Percentiles rank a stretch among this genome's conserved stretches.
Evolutionary conservation across 73 alveolate genomes (phyloP).

Genomic region (Durusdinium trenchii): DNA sequence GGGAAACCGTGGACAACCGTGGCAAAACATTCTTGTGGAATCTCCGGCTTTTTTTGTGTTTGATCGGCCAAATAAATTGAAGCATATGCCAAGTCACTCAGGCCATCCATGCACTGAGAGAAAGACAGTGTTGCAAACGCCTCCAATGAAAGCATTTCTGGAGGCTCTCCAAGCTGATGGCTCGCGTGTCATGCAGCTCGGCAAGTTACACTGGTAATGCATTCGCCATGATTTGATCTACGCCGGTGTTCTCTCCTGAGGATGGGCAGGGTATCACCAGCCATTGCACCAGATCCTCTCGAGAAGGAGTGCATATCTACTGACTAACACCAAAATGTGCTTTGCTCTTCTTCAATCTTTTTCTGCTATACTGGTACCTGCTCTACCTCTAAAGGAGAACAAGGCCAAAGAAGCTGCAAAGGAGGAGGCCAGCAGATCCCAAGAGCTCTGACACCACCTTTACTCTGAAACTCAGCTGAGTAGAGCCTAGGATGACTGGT

Average conservation of each 20-base stretch:
- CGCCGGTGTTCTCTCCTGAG: no score
- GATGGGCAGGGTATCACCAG: conserved; percentile 91
- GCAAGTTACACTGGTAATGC: background rate
- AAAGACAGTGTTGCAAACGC: no score
- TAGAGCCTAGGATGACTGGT: conserved; percentile 66
- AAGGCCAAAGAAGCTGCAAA: conserved; percentile 83
- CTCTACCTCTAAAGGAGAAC: background rate
- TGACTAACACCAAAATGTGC: background rate
- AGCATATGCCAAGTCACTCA: no score
- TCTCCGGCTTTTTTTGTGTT: background rate
- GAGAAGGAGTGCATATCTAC: background rate
- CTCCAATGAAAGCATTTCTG: background rate
- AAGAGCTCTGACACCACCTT: background rate
- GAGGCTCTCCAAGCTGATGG: conserved; percentile 92
- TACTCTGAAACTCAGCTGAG: background rate
- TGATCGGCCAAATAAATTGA: background rate
- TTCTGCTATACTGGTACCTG: background rate
- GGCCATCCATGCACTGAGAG: no score
- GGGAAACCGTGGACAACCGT: background rate
- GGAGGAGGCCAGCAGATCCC: conserved; percentile 52
- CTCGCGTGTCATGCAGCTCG: conserved; percentile 57
- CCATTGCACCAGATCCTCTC: conserved; percentile 74
- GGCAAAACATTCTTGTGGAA: background rate
- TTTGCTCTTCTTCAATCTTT: background rate
- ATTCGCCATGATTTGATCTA: background rate